Evolutionary conservation across 2,329 filamentous ascomycete species (phyloP).

Genomic region (Parasarocladium wereldwijsianum): DNA sequence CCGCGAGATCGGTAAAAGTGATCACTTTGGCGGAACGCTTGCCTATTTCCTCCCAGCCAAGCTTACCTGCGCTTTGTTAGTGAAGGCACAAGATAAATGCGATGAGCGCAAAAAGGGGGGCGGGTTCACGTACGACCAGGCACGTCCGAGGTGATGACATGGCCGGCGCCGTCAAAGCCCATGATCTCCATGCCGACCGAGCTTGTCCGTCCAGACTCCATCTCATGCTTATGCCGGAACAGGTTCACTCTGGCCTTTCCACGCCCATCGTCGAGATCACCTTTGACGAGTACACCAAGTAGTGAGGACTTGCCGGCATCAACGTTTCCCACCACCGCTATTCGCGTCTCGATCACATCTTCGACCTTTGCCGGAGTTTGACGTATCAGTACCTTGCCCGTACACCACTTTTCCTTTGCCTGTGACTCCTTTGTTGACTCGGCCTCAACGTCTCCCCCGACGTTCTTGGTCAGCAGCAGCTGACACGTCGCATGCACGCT

Average conservation of each 20-base stretch:
- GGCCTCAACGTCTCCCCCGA: conserved; percentile 64
- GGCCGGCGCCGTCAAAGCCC: conserved; percentile 81
- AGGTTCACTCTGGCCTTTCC: conserved; percentile 90
- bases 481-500: conserved; percentile 59
- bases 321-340: conserved; percentile 95
- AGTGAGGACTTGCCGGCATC: conserved; percentile 96
- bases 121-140: conserved; percentile 52
- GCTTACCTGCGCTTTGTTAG: conserved; percentile 26
- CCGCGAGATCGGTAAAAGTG: conserved; percentile 86
- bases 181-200: conserved; percentile 98
- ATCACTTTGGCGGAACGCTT: conserved; percentile 93
- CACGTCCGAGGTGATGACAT: conserved; percentile 67
- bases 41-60: conserved; percentile 97
- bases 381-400: conserved; percentile 77
- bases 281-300: conserved; percentile 89
- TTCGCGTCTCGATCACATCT: conserved; percentile 85
- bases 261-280: conserved; percentile 83
- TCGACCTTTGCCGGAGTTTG: conserved; percentile 60
- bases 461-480: conserved; percentile 78
- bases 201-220: conserved; percentile 87
- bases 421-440: conserved; percentile 35
- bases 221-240: conserved; percentile 95
- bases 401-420: conserved; percentile 56
- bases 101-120: neutral
- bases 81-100: neutral